Evolutionary conservation across 139 green algal genomes (phyloP), one percentile per base, ranked within the genome.

Genomic region (Picochlorum sp.): DNA sequence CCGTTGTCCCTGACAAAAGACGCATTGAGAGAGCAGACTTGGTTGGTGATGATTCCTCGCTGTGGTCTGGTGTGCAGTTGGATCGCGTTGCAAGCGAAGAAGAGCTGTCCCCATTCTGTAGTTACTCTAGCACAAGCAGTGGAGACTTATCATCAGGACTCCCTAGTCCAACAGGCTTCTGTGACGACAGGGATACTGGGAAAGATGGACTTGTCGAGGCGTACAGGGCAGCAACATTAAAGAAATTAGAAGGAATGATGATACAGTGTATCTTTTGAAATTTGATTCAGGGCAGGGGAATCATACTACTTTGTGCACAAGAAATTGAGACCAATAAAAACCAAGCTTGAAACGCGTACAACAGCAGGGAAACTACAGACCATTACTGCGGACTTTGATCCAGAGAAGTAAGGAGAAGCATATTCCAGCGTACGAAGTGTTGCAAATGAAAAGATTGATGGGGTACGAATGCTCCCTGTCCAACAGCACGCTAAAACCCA

Each of bases 291-390:
- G 66, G 45, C 63, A 44, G 63, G 63, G 30, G 70, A 72, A 26
- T 56, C 34, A 10, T 16, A 55, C 26, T 41, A 73, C 23, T 77
- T 68, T 60, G 70, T 77, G 28, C 70, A 77, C 64, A 77, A 73
- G 58, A 63, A 57, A 24, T 49, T 77, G 49, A 67, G 57, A 26
- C 64, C 70, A 45, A 77, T 77, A 58, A 68, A 63, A 32, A 72
- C 69, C 8, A 67, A 56, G 56, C 52, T 57, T 11, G 41, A 63
- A 55, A 45, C 21, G 56, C 21, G 34, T 41, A 14, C 34, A 41
- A 11, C 47, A 26, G 47, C 47, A 54, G 11, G 21, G 23, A 38
- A 18, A 59, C 26, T 59, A 59, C 26, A 8, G 23, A 28, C 51
- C 51, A 15, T 59, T 59, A 21, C 51, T 59, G 21, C 9, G 51